Evolutionary conservation across 2,329 filamentous ascomycete species (phyloP), one percentile per base, ranked within the genome.

Genomic region (Penicillium sp.): DNA sequence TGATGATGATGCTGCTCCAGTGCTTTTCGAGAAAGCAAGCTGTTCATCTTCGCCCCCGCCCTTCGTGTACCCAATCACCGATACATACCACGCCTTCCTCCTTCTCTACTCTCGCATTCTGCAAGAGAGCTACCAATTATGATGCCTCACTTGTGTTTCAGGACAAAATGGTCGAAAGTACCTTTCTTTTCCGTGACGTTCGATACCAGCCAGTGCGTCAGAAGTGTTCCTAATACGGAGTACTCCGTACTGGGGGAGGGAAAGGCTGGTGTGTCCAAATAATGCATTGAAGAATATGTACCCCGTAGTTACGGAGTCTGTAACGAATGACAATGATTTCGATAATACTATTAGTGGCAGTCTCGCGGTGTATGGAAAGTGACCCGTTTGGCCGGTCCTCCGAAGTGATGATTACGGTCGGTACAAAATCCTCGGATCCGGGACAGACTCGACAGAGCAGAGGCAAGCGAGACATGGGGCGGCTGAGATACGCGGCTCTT

Each of bases 101-200:
- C 22, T 22, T 27, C 24, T 27, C 22, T 22, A n/a, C 24, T 27
- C 22, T 44, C 14, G 9, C 31, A 31, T 31, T 44, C 22, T 44
- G 41, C 43, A 46, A 46, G 22, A 46, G 43, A 55, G 53, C 24
- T 46, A 54, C 47, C 57, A 55, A 59, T 58, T 33, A 54, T 24
- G 56, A 54, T 54, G 55, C 50, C 49, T 51, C 49, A 51, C 39
- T 37, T 22, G 33, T 33, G 50, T 49, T 55, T 50, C 43, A 39
- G 19, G 43, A 36, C 19, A n/a, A 2, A 24, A 36, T 35, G 18
- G 9, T 43, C 40, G 14, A 36, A 40, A 53, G 50, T 53, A 53
- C 50, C 14, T 31, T 37, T 46, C 22, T 36, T 49, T 31, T 35
- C 37, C 36, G 9, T 22, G 19, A 3, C 35, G 22, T 16, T 24